Conservation (phyloP, 768 basidiomycete species). For the Xerocomus spinulosus region DNA sequence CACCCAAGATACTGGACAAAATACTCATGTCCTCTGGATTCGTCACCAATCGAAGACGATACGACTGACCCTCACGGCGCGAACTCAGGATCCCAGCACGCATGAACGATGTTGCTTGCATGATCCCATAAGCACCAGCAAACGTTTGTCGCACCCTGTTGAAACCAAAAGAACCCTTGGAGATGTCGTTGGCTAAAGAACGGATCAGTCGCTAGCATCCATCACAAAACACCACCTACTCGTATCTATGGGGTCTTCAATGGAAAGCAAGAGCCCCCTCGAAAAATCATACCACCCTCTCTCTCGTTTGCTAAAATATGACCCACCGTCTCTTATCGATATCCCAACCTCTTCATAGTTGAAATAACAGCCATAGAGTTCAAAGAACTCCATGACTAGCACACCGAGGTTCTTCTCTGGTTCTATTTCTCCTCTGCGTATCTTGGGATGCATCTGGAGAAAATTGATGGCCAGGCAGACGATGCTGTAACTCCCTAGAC, state of each 20-base stretch:
- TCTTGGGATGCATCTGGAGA: slow-evolving; percentile 95
- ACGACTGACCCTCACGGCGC: slow-evolving; percentile 46
- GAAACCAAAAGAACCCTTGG: slow-evolving; percentile 82
- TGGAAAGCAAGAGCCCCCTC: slow-evolving; percentile 59
- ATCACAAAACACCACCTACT: slow-evolving; percentile 47
- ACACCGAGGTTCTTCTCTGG: slow-evolving; percentile 86
- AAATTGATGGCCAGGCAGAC: slow-evolving; percentile 93
- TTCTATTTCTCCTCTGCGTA: slow-evolving; percentile 83
- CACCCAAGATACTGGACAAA: slow-evolving; percentile 70
- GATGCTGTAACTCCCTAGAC: slow-evolving; percentile 90
- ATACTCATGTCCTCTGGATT: slow-evolving; percentile 71
- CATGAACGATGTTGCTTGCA: slow-evolving; percentile 70
- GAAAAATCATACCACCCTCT: slow-evolving; percentile 75
- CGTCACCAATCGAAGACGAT: slow-evolving; percentile 40
- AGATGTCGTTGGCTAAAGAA: slow-evolving; percentile 83
- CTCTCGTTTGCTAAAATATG: slow-evolving; percentile 78
- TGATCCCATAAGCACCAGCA: slow-evolving; percentile 72
- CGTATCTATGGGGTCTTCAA: slow-evolving; percentile 91
- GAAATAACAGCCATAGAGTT: slow-evolving; percentile 89
- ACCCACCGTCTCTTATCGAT: slow-evolving; percentile 81
- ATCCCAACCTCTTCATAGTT: slow-evolving; percentile 90
- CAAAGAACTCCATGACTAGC: slow-evolving; percentile 95
- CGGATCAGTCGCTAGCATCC: neutral
- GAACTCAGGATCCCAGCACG: slow-evolving; percentile 60
- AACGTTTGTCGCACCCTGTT: slow-evolving; percentile 76